These are phyloP conservation scores for Melampsora allii-populina DNA, from an alignment of 1,284 basidiomycete genomes.

Conservation along the genomic window DNA sequence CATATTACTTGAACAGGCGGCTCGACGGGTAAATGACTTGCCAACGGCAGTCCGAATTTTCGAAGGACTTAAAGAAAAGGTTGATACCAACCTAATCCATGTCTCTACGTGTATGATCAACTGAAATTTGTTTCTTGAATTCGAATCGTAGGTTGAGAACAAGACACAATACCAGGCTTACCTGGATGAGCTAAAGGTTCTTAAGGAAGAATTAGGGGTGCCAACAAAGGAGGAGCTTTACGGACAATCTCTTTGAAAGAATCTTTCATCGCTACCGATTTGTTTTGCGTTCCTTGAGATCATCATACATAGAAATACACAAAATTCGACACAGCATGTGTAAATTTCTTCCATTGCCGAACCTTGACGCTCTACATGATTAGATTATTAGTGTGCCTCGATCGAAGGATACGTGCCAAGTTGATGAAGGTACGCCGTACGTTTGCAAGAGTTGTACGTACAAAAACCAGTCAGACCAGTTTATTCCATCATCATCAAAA, in stretches of 20 bases:
- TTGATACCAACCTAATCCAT: background rate
- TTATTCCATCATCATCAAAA: too few species aligned
- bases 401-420: too few species aligned
- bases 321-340: too few species aligned
- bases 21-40: constrained; percentile 92
- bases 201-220: constrained; percentile 81
- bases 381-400: too few species aligned
- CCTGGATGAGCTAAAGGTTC: constrained; percentile 75
- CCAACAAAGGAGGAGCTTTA: constrained; percentile 43
- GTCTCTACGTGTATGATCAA: constrained; percentile 2
- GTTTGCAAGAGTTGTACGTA: too few species aligned
- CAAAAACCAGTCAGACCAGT: too few species aligned
- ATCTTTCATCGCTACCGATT: background rate
- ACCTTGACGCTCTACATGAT: too few species aligned
- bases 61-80: constrained; percentile 57
- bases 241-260: constrained; percentile 33
- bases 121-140: background rate
- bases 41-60: constrained; percentile 93
- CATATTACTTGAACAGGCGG: constrained; percentile 58
- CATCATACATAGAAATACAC: background rate
- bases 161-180: constrained; percentile 86
- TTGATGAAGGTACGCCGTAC: too few species aligned
- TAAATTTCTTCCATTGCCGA: too few species aligned
- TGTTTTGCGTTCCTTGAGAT: background rate
- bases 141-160: constrained; percentile 71